Evolutionary conservation across 2,329 filamentous ascomycete genomes (phyloP).

Genomic region (Incumbomyces delicatus): DNA sequence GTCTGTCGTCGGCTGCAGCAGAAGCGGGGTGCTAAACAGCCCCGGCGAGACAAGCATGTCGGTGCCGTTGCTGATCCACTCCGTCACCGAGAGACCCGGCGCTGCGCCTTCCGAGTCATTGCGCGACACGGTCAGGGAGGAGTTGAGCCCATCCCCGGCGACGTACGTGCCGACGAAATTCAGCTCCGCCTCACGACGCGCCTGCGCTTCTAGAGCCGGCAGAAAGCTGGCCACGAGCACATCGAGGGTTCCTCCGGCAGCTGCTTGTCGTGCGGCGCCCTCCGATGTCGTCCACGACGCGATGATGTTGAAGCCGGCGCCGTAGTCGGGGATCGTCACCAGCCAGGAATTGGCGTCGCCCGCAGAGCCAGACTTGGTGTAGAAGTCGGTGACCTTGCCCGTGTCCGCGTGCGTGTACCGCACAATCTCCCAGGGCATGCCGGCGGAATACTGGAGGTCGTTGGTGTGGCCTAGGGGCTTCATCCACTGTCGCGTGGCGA

Average conservation of each 20-base stretch:
- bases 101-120: too few species aligned
- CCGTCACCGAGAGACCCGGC: neutral
- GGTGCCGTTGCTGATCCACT: conserved; percentile 13
- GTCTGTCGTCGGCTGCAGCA: too few species aligned
- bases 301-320: conserved; percentile 30
- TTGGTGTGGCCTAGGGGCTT: conserved; percentile 32
- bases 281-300: too few species aligned
- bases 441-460: conserved; percentile 26
- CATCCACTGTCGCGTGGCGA: conserved; percentile 35
- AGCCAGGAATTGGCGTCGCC: conserved; percentile 30
- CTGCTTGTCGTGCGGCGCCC: too few species aligned
- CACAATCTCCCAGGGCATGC: conserved; percentile 38
- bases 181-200: too few species aligned
- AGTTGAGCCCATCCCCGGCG: too few species aligned
- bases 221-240: too few species aligned
- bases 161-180: too few species aligned
- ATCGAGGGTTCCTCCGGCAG: too few species aligned
- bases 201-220: too few species aligned
- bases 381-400: conserved; percentile 28
- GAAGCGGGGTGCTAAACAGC: too few species aligned
- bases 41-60: neutral
- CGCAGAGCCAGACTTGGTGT: conserved; percentile 35
- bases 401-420: conserved; percentile 12
- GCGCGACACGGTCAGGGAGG: too few species aligned
- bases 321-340: conserved; percentile 37